Evolutionary conservation across 2,329 filamentous ascomycete genomes (phyloP).

Genomic region (Aspergillus niger): DNA sequence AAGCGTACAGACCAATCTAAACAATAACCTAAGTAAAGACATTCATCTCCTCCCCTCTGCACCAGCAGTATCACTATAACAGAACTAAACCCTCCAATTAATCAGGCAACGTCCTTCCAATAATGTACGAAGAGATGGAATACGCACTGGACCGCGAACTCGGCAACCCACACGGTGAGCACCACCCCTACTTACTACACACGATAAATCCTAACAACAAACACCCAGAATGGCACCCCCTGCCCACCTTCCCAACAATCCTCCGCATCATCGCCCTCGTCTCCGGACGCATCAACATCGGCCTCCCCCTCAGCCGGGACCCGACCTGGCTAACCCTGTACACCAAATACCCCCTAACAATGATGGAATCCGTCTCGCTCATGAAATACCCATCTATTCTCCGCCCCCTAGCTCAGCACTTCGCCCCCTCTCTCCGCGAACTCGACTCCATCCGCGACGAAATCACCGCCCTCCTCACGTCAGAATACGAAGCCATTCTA

Average conservation of each 20-base stretch:
- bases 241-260: not conserved
- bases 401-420: not conserved
- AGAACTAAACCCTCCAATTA: too few relatives aligned
- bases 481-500: not conserved
- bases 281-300: not conserved
- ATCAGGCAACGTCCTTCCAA: not conserved
- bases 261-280: slow-evolving; percentile 1
- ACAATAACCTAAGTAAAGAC: too few relatives aligned
- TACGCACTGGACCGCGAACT: not conserved
- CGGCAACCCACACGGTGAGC: not conserved
- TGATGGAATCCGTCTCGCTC: not conserved
- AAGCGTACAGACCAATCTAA: too few relatives aligned
- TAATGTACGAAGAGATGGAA: not conserved
- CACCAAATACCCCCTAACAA: not conserved
- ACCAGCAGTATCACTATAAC: too few relatives aligned
- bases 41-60: too few relatives aligned
- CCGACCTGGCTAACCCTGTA: not conserved
- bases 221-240: not conserved
- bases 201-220: not conserved
- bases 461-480: not conserved
- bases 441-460: not conserved
- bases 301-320: not conserved
- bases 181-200: not conserved
- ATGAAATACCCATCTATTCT: not conserved
- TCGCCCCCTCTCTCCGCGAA: not conserved